Conservation (phyloP, 2,329 filamentous ascomycete genomes). For the Verticillium nonalfalfae region DNA sequence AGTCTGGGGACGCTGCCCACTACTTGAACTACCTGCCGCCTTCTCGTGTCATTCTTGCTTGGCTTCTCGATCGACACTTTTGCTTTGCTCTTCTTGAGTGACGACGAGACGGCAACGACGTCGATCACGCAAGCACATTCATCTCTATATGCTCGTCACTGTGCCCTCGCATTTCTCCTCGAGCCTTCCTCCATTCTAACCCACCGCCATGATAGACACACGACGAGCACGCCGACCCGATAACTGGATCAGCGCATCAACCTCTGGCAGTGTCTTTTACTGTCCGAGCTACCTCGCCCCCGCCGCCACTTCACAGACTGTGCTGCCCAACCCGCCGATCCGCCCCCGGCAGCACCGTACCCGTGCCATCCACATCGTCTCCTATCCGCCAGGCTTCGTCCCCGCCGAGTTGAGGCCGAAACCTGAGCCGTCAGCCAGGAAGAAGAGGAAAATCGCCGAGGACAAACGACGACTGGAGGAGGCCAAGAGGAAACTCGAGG, state of each 20-base stretch:
- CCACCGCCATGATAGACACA: slow-evolving; percentile 11
- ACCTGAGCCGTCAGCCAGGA: slow-evolving; percentile 27
- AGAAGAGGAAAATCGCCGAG: not conserved
- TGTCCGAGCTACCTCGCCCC: slow-evolving; percentile 14
- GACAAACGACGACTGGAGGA: not conserved
- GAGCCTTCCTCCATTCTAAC: not conserved
- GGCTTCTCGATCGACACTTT: not conserved
- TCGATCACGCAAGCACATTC: not conserved
- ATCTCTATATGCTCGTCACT: not conserved
- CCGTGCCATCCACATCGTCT: slow-evolving; percentile 35
- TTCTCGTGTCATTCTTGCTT: not conserved
- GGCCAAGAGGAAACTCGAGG: slow-evolving; percentile 3
- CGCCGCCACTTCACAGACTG: slow-evolving; percentile 5
- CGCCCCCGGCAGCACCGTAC: slow-evolving; percentile 30
- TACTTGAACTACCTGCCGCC: not conserved
- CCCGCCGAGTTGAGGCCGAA: slow-evolving; percentile 34
- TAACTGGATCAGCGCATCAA: slow-evolving; percentile 12
- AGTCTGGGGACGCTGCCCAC: not conserved
- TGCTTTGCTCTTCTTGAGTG: not conserved
- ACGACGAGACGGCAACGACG: not conserved
- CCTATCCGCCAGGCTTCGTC: slow-evolving; percentile 34
- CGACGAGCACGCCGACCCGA: slow-evolving; percentile 10
- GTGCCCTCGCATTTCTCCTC: not conserved
- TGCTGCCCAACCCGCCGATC: slow-evolving; percentile 29
- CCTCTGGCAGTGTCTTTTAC: slow-evolving; percentile 20